Conservation (phyloP, 345 rosid species). For the Pugionium cornutum region DNA sequence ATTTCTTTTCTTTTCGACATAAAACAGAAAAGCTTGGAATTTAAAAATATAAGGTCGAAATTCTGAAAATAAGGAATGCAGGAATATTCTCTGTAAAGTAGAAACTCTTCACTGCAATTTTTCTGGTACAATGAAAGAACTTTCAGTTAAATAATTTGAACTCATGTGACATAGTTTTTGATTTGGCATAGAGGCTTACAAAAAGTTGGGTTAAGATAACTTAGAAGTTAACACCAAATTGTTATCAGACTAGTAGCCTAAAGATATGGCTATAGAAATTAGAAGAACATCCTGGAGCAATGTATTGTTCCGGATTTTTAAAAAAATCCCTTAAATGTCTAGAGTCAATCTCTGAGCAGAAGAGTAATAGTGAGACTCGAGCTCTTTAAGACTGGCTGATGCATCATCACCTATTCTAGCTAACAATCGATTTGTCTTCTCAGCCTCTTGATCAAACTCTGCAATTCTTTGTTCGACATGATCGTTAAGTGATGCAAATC, state of each 20-base stretch:
- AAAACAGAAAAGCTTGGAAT: neutral
- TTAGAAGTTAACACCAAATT: neutral
- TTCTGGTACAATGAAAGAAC: neutral
- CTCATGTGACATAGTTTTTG: constrained; percentile 4
- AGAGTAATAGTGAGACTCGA: constrained; percentile 79
- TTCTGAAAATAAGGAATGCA: neutral
- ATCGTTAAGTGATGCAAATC: constrained; percentile 89
- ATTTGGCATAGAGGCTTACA: neutral
- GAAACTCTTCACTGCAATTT: neutral
- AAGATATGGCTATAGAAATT: constrained; percentile 1
- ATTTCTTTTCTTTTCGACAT: neutral
- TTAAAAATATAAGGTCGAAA: neutral
- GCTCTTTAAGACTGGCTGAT: constrained; percentile 85
- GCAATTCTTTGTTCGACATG: constrained; percentile 75
- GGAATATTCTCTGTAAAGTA: neutral
- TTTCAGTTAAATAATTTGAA: neutral
- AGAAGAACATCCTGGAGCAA: neutral
- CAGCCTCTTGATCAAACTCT: constrained; percentile 65
- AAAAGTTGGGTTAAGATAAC: neutral
- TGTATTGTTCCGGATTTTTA: neutral
- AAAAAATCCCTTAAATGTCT: constrained; percentile 20
- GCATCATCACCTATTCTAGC: constrained; percentile 81
- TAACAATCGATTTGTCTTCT: constrained; percentile 59
- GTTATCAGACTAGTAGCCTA: constrained; percentile 1
- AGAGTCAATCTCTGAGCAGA: constrained; percentile 52